Base-by-base conservation (phyloP, 2,329 filamentous ascomycete genomes). In the Ascochyta rabiei region DNA sequence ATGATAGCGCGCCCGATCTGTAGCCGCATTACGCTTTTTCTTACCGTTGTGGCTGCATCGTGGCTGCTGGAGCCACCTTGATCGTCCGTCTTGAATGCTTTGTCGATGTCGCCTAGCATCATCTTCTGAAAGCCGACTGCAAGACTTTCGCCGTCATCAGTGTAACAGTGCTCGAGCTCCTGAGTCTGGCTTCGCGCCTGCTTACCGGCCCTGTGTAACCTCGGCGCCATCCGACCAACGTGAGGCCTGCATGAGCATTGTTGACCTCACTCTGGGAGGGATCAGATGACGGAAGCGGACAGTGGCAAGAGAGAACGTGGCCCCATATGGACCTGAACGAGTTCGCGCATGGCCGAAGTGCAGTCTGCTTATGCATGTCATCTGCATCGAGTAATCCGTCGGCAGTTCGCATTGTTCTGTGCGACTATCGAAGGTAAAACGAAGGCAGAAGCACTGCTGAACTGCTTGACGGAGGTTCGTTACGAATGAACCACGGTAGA, bases 311-410 rank as follows among this genome's bases (percentile, higher is more conserved):
- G 23, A 18, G 15, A 50, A 46, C 46, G 37, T 46, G 42, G 46
- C 16, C 40, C 45, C 30, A 34, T 49, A 46, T 24, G 37, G 47
- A 55, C 41, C 52, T 43, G 52, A 37, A 31, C 19, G 33, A 42
- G 41, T 13, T 41, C 6, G 41, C 41, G 41, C 24, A 33, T 45
- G 35, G 21, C 10, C 37, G 31, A 44, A 28, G 4, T 28, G 18
- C 21, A 24, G 18, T n/a, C 23, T 23, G 16, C 28, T 35, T 47
- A 53, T 42, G 49, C 37, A 46, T 47, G 37, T 37, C 37, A 37
- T 41, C 42, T 47, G 49, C 30, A 47, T 31, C 33, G 13, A 30
- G 44, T 33, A 42, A 19, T 24, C 31, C 21, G 31, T 33, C 15
- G 26, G 34, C 10, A 9, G 16, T 15, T 8, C 26, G 39, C 33